These are phyloP conservation scores for Rubia yunnanensis DNA, from an alignment of 257 asterid genomes.

Conservation along the genomic window DNA sequence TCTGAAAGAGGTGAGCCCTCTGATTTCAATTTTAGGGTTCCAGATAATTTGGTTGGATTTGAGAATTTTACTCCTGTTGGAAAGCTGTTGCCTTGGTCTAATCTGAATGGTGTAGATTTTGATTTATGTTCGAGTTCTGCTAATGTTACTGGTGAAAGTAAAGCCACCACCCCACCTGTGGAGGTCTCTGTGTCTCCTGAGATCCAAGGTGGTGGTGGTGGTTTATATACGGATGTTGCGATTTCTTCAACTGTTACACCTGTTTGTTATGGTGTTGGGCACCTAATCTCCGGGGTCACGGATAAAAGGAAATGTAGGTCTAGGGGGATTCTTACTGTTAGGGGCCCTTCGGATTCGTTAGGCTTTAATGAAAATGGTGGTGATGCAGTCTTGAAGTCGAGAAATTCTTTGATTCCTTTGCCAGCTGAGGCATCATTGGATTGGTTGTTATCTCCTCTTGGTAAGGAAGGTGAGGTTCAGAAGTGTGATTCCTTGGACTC, in stretches of 20 bases:
- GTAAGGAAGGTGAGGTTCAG: conserved; percentile 18
- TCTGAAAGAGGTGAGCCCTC: conserved; percentile 29
- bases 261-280: conserved; percentile 72
- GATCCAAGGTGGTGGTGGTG: conserved; percentile 28
- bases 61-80: conserved; percentile 39
- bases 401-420: conserved; percentile 39
- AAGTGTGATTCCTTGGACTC: conserved; percentile 17
- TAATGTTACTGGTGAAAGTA: conserved; percentile 24
- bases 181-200: conserved; percentile 86
- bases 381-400: conserved; percentile 14
- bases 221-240: conserved; percentile 21
- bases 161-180: conserved; percentile 48
- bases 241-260: conserved; percentile 46
- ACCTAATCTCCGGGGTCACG: conserved; percentile 61
- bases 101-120: conserved; percentile 18
- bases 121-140: conserved; percentile 12
- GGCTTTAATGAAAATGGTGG: conserved; percentile 12
- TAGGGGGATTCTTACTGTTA: conserved; percentile 66
- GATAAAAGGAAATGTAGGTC: conserved; percentile 71
- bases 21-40: conserved; percentile 11
- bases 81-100: conserved; percentile 18
- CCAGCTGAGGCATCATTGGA: conserved; percentile 55
- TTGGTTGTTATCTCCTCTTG: conserved; percentile 47
- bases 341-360: conserved; percentile 9
- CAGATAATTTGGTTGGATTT: conserved; percentile 13